phyloP scores from a whole-genome alignment of 2,329 filamentous ascomycete genomes.

The Alternaria gansuensis region DNA sequence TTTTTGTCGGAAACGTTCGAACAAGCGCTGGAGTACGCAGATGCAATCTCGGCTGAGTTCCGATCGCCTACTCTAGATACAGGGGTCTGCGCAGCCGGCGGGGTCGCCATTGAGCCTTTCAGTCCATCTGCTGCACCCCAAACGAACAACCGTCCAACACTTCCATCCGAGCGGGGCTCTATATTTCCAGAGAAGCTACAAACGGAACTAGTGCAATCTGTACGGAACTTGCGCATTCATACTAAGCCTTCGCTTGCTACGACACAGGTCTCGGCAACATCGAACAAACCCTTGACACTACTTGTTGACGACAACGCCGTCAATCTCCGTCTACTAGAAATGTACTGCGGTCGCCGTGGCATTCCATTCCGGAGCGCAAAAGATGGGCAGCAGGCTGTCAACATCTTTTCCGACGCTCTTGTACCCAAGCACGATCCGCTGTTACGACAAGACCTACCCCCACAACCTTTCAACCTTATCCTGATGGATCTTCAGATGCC shows the following conservation, averaged over 20 bases:
- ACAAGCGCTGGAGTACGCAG: slow-evolving; percentile 27
- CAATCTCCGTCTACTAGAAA: slow-evolving; percentile 58
- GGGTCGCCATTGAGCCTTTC: slow-evolving; percentile 10
- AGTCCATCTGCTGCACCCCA: neutral
- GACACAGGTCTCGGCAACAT: neutral
- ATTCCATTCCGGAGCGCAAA: slow-evolving; percentile 51
- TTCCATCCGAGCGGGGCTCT: slow-evolving; percentile 8
- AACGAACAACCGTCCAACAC: neutral
- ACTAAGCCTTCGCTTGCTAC: neutral
- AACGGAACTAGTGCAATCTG: slow-evolving; percentile 22
- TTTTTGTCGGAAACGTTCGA: slow-evolving; percentile 35
- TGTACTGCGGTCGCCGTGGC: slow-evolving; percentile 58
- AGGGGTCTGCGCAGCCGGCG: neutral
- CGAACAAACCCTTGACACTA: slow-evolving; percentile 41
- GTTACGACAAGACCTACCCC: slow-evolving; percentile 7
- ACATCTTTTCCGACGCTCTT: slow-evolving; percentile 36
- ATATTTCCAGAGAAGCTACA: slow-evolving; percentile 20
- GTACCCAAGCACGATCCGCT: slow-evolving; percentile 15
- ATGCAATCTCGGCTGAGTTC: slow-evolving; percentile 23
- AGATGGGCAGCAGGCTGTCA: slow-evolving; percentile 55
- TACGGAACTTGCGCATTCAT: slow-evolving; percentile 21
- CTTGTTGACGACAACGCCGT: slow-evolving; percentile 59
- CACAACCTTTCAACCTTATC: slow-evolving; percentile 44
- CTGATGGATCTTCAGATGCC: slow-evolving; percentile 58
- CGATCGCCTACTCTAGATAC: slow-evolving; percentile 5